phyloP scores from a whole-genome alignment of 371 early-diverging fungal species.

The Mortierella sp. region DNA sequence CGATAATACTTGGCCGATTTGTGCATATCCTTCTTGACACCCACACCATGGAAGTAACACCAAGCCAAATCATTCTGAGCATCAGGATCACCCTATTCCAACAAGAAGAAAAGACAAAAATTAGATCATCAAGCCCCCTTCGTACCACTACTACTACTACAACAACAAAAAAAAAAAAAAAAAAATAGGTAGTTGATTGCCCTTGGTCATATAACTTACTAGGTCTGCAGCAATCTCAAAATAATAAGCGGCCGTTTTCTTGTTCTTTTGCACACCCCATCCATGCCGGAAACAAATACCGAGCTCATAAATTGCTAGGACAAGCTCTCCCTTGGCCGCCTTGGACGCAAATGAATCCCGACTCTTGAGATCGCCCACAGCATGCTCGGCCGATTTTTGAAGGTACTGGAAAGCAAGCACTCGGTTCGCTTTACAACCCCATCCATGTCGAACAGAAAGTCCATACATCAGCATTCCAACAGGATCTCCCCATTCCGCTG shows the following conservation, averaged over 20 bases:
- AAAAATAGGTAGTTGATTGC: not conserved
- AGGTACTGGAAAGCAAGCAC: constrained; percentile 73
- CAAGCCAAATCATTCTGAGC: constrained; percentile 88
- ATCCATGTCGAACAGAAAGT: constrained; percentile 92
- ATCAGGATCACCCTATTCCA: constrained; percentile 80
- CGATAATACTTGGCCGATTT: constrained; percentile 89
- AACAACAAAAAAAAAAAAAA: not conserved
- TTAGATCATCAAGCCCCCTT: not conserved
- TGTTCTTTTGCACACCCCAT: constrained; percentile 89
- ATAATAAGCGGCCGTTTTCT: constrained; percentile 85
- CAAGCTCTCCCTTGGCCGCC: constrained; percentile 64
- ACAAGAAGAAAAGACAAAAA: not conserved
- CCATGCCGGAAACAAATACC: constrained; percentile 90
- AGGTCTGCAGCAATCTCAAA: constrained; percentile 89
- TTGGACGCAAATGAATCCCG: constrained; percentile 49
- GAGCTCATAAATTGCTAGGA: constrained; percentile 88
- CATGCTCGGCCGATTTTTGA: constrained; percentile 82
- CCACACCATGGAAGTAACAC: constrained; percentile 82
- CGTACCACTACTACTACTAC: not conserved
- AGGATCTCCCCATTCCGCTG: constrained; percentile 78
- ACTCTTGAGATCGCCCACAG: constrained; percentile 67
- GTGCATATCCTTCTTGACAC: constrained; percentile 84
- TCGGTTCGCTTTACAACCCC: constrained; percentile 79
- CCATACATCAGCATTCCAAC: constrained; percentile 91
- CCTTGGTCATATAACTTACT: constrained; percentile 14